A percentile compares a stretch with the other conserved stretches of the same genome.
These are phyloP conservation scores for Lipomyces mesembrius DNA, from an alignment of 805 yeast genomes.

Conservation along the genomic window DNA sequence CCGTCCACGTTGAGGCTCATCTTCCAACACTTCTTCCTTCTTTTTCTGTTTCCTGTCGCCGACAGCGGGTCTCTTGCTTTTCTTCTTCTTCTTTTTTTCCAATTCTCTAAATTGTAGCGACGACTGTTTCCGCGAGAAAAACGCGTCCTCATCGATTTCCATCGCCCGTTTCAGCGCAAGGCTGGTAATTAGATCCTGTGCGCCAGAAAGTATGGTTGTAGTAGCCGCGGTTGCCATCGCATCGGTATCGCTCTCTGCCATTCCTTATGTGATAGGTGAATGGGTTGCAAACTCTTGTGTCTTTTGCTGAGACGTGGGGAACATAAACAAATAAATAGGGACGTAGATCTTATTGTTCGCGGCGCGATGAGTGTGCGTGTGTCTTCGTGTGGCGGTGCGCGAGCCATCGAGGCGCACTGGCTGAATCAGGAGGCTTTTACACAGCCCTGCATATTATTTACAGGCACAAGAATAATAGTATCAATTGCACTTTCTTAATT, in stretches of 20 bases:
- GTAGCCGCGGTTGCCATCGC: neutral
- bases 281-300: neutral
- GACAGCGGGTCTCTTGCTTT: neutral
- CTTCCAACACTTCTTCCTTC: neutral
- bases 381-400: too few species aligned
- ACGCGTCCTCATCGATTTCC: conserved; percentile 12
- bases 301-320: neutral
- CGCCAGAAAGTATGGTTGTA: neutral
- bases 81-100: conserved; percentile 5
- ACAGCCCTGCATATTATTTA: too few species aligned
- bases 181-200: neutral
- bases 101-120: neutral
- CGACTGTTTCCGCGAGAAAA: conserved; percentile 7
- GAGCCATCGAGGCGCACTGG: too few species aligned
- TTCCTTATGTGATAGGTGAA: neutral
- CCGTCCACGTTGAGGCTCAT: too few species aligned
- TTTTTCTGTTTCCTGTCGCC: neutral
- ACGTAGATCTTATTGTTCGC: too few species aligned
- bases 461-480: too few species aligned
- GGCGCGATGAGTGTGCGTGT: neutral
- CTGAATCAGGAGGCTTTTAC: too few species aligned
- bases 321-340: neutral
- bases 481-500: too few species aligned
- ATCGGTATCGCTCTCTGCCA: neutral
- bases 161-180: conserved; percentile 7